Evolutionary conservation across 768 basidiomycete species (phyloP).

Genomic region (Amanita pallidorosea): DNA sequence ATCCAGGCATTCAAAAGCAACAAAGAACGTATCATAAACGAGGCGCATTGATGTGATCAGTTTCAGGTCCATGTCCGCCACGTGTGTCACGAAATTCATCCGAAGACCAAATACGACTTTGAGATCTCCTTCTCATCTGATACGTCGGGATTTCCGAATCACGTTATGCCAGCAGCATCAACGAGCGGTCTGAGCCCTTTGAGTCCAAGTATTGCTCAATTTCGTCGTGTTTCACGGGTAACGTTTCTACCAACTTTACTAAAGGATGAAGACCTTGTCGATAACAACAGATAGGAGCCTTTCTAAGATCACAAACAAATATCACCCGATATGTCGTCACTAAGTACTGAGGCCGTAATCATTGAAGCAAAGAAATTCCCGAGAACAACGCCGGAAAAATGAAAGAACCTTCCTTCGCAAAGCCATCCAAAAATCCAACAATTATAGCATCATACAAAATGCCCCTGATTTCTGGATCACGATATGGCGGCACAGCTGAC

Average conservation of each 20-base stretch:
- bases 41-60: neutral
- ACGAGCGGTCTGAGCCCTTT: no score
- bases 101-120: no score
- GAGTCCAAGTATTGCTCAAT: no score
- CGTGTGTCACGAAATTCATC: neutral
- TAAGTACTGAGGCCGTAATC: no score
- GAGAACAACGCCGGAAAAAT: slow-evolving; percentile 6
- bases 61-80: neutral
- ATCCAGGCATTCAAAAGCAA: slow-evolving; percentile 1
- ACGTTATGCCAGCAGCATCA: no score
- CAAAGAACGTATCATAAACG: slow-evolving; percentile 1
- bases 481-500: slow-evolving; percentile 4
- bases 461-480: slow-evolving; percentile 12
- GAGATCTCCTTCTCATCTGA: no score
- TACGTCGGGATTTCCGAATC: no score
- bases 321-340: neutral
- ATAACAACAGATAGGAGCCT: no score
- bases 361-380: neutral
- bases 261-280: no score
- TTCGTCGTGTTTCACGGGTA: no score
- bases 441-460: slow-evolving; percentile 16
- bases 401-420: slow-evolving; percentile 11
- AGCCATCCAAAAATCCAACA: slow-evolving; percentile 15
- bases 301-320: no score
- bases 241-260: no score